Evolutionary conservation across 768 basidiomycete genomes (phyloP).

Genomic region (Paxillus ammoniavirescens): DNA sequence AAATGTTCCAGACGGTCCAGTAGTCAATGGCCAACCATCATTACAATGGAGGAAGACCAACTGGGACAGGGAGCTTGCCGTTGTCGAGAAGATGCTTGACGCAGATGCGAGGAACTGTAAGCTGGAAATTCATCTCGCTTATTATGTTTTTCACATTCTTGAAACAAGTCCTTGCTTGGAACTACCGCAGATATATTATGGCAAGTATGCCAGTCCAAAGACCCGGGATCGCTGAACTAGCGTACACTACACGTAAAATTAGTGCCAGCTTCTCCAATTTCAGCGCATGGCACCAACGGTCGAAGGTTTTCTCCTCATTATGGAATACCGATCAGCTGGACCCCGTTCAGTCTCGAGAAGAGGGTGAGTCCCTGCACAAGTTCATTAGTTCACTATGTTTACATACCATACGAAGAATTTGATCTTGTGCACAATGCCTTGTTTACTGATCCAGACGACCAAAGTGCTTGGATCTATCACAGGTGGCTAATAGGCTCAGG

Average conservation of each 20-base stretch:
- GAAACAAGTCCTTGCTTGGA: constrained; percentile 85
- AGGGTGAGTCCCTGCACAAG: constrained; percentile 47
- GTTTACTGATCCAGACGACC: constrained; percentile 95
- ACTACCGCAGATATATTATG: constrained; percentile 87
- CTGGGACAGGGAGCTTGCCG: constrained; percentile 84
- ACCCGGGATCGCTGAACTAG: constrained; percentile 66
- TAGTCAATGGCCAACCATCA: constrained; percentile 38
- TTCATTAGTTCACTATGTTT: neutral
- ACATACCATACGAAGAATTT: constrained; percentile 59
- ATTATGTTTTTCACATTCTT: constrained; percentile 5
- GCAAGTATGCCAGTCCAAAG: constrained; percentile 60
- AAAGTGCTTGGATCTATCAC: constrained; percentile 98
- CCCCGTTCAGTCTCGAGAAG: constrained; percentile 55
- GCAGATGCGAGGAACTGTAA: constrained; percentile 91
- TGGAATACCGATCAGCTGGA: constrained; percentile 62
- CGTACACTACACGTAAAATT: constrained; percentile 88
- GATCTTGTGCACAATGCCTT: constrained; percentile 90
- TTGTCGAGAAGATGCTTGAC: constrained; percentile 92
- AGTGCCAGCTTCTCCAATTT: constrained; percentile 95
- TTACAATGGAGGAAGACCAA: constrained; percentile 73
- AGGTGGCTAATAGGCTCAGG: constrained; percentile 92
- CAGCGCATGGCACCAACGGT: constrained; percentile 98
- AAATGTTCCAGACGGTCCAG: constrained; percentile 75
- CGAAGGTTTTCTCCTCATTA: constrained; percentile 68
- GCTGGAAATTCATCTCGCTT: constrained; percentile 23